Base-by-base conservation (phyloP, 2,329 filamentous ascomycete genomes). In the Paecilomyces formosus region DNA sequence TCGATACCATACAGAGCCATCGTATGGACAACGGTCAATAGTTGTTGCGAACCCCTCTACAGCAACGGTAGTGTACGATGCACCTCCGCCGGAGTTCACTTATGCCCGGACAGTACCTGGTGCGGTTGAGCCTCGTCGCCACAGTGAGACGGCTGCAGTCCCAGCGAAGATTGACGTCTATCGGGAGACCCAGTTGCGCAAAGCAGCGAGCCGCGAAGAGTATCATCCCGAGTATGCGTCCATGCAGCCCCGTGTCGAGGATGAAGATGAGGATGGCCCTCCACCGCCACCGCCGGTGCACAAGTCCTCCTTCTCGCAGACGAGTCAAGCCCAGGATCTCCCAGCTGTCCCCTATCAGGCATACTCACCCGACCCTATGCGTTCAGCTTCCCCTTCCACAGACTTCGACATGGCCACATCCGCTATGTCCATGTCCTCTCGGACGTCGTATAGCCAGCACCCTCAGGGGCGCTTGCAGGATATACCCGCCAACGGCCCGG, bases 191-290 rank as follows among this genome's bases (percentile, higher is more conserved):
- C 63, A 65, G 9, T 61, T 68, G 21, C 70, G 67, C 18, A 62
- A 65, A n/a, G 56, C 62, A 4, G 57, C 61, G 52, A 66, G 63
- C 28, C 63, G 60, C 12, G 70, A 69, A 6, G 61, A 63, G 49
- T 74, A 74, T 56, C 71, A 73, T 57, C 63, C 67, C 15, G 68
- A 74, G 57, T 74, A 78, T 61, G 73, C 72, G 11, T 72, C 74
- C 6, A 78, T 79, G 77, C 77, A 79, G 59, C 75, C 77, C 8
- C 75, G 75, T 0, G 77, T 79, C 53, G 77, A 79, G 61, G 77
- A 79, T 65, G 77, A 74, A 60, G 69, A 73, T 9, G 73, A 75
- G 9, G 72, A 74, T 45, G 69, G 63, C 4, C 66, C 65, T n/a
- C 70, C 72, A 18, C 72, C 73, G 35, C 71, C 72, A 11, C 72